These are phyloP conservation scores for Pythium brachiatum DNA, from an alignment of 352 stramenopile genomes.

Conservation along the genomic window DNA sequence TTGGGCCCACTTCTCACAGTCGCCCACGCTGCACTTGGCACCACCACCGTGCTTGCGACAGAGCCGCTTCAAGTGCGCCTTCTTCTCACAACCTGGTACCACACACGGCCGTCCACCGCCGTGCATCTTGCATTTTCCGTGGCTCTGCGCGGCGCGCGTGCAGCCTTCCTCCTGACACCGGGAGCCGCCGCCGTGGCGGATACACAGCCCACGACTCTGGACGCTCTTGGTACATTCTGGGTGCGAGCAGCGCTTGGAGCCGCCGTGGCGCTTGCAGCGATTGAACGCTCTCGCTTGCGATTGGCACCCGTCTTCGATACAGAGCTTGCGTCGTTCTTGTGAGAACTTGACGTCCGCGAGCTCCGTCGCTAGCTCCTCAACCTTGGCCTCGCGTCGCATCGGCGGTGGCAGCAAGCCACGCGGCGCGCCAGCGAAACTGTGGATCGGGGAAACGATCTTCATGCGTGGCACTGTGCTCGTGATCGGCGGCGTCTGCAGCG, in stretches of 20 bases:
- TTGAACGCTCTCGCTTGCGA: slow-evolving; percentile 82
- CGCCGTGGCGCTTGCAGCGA: slow-evolving; percentile 80
- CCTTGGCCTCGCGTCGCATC: slow-evolving; percentile 13
- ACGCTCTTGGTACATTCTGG: slow-evolving; percentile 78
- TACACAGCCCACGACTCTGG: slow-evolving; percentile 61
- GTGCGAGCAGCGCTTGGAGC: slow-evolving; percentile 78
- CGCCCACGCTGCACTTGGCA: slow-evolving; percentile 60
- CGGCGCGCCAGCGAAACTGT: slow-evolving; percentile 9
- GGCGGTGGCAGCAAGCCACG: slow-evolving; percentile 19
- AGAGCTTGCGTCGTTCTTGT: slow-evolving; percentile 70
- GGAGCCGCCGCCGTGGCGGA: slow-evolving; percentile 71
- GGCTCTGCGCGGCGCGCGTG: slow-evolving; percentile 61
- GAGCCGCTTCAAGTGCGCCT: slow-evolving; percentile 75
- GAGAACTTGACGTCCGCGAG: slow-evolving; percentile 49
- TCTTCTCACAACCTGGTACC: slow-evolving; percentile 75
- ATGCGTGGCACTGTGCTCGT: slow-evolving; percentile 21
- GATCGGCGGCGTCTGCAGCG: slow-evolving; percentile 29
- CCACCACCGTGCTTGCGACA: slow-evolving; percentile 83
- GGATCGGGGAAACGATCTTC: slow-evolving; percentile 27
- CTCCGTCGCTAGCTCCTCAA: slow-evolving; percentile 6
- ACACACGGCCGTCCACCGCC: slow-evolving; percentile 52
- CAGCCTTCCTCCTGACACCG: slow-evolving; percentile 69
- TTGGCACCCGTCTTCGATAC: slow-evolving; percentile 68
- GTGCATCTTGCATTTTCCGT: slow-evolving; percentile 67
- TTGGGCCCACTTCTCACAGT: slow-evolving; percentile 84